A percentile compares a stretch with the other conserved stretches of the same genome.
These are phyloP conservation scores for Simplicillium sp. DNA, from an alignment of 2,329 filamentous ascomycete species.

Conservation along the genomic window DNA sequence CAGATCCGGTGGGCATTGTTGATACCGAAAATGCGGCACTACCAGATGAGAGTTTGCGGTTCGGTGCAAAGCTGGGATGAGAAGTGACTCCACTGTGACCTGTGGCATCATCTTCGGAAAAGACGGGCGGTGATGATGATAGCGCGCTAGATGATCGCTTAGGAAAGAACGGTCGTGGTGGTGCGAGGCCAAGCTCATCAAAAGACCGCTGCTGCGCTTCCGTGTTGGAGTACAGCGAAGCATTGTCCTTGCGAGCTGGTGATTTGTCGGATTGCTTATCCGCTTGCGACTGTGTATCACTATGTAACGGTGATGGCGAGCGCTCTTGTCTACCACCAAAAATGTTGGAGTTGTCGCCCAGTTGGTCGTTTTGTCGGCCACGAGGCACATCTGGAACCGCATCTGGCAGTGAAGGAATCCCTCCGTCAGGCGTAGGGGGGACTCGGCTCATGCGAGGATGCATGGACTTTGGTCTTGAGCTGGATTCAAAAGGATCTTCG, in stretches of 20 bases:
- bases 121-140: slow-evolving; percentile 49
- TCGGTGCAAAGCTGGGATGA: slow-evolving; percentile 48
- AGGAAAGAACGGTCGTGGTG: slow-evolving; percentile 38
- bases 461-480: slow-evolving; percentile 60
- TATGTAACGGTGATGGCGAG: slow-evolving; percentile 45
- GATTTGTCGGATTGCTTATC: slow-evolving; percentile 18
- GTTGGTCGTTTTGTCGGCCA: slow-evolving; percentile 24
- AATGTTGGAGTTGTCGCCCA: slow-evolving; percentile 26
- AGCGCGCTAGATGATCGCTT: slow-evolving; percentile 50
- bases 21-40: slow-evolving; percentile 40
- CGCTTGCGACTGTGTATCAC: slow-evolving; percentile 19
- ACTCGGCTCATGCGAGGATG: slow-evolving; percentile 65
- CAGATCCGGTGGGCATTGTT: slow-evolving; percentile 46
- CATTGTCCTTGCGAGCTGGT: slow-evolving; percentile 20
- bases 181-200: slow-evolving; percentile 41
- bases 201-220: slow-evolving; percentile 33
- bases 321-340: slow-evolving; percentile 48
- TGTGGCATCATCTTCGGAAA: slow-evolving; percentile 61
- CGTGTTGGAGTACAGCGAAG: slow-evolving; percentile 30
- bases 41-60: slow-evolving; percentile 68
- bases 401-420: slow-evolving; percentile 34
- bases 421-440: slow-evolving; percentile 38
- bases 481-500: slow-evolving; percentile 40
- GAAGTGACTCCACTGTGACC: slow-evolving; percentile 42
- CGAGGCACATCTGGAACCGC: slow-evolving; percentile 28